A percentile compares a stretch with the other conserved stretches of the same genome.
Evolutionary conservation across 2,329 filamentous ascomycete species (phyloP).

Genomic region (Sclerotinia minor): DNA sequence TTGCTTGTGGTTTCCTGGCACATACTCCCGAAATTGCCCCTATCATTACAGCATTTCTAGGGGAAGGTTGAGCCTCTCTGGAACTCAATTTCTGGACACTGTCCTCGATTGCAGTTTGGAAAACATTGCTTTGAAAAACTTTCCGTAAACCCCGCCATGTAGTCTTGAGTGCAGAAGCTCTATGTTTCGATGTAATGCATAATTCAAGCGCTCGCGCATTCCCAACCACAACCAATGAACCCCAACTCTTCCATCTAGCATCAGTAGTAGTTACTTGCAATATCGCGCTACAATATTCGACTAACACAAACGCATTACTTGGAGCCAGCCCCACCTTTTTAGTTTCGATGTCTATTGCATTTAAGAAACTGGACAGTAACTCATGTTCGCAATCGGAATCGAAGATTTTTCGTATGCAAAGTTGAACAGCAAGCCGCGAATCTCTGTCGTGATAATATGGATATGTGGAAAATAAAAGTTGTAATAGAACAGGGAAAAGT

Average conservation of each 20-base stretch:
- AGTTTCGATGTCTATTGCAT: constrained; percentile 68
- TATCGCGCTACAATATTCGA: constrained; percentile 85
- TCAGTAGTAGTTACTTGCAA: constrained; percentile 68
- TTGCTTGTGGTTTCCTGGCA: constrained; percentile 65
- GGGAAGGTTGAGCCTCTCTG: constrained; percentile 63
- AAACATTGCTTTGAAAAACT: constrained; percentile 59
- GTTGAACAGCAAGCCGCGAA: constrained; percentile 80
- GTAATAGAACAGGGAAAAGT: constrained; percentile 57
- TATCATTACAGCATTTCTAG: constrained; percentile 74
- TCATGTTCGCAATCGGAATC: constrained; percentile 57
- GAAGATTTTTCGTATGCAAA: constrained; percentile 71
- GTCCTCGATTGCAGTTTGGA: constrained; percentile 42
- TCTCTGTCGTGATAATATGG: constrained; percentile 81
- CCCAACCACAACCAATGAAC: constrained; percentile 64
- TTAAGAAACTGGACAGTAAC: constrained; percentile 62
- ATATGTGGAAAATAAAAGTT: constrained; percentile 82
- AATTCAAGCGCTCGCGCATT: constrained; percentile 75
- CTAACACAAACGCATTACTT: constrained; percentile 79
- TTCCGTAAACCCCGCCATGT: constrained; percentile 78
- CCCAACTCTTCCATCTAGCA: constrained; percentile 63
- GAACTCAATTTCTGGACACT: constrained; percentile 66
- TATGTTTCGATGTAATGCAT: constrained; percentile 67
- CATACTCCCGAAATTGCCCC: constrained; percentile 87
- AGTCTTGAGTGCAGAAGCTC: constrained; percentile 72
- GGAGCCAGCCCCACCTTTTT: constrained; percentile 75